Base-by-base conservation (phyloP, 2,329 filamentous ascomycete species). In the Pseudohalonectria lignicola region DNA sequence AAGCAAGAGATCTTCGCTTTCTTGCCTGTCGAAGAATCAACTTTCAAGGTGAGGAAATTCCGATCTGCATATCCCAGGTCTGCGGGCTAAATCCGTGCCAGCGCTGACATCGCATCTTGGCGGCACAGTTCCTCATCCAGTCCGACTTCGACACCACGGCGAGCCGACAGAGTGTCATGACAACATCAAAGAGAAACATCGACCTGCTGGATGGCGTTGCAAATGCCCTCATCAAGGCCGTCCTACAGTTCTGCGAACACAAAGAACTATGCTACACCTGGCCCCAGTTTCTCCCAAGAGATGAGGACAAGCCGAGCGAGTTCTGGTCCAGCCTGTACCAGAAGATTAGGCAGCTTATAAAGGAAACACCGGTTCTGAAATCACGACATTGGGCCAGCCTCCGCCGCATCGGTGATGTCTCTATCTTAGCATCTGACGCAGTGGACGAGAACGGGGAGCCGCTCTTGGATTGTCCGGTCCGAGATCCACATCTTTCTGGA, bases 71-170 rank as follows among this genome's bases (percentile, higher is more conserved):
- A 26, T 7, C 23, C 12, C 23, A 12, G 7, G 23, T 26, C 23
- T 26, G 23, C 23, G 23, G 12, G n/a, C 18, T 9, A 21, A 25
- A 32, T 46, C 23, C 23, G 12, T 12, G 12, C 23, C 23, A 26
- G 8, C 12, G 19, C 46, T 25, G 2, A 23, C 21, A 36, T n/a
- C 4, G 13, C 9, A 18, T 10, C 8, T n/a, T n/a, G 19, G 9
- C 31, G 9, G 13, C 20, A 5, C 20, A 63, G 52, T 71, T 72
- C 31, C 46, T 71, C 2, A 64, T 73, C 10, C 67, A 72, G 8
- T 55, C 63, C 6, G 67, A 72, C 42, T 72, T 71, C 39, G 63
- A 65, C 29, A 69, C 62, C 0, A 47, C 60, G 13, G 66, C 63
- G 4, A 66, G 52, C 42, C 53, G 68, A 1, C 52, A 71, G 43